Conservation (phyloP, 75 land plant species). For the Adiantum capillusveneris region DNA sequence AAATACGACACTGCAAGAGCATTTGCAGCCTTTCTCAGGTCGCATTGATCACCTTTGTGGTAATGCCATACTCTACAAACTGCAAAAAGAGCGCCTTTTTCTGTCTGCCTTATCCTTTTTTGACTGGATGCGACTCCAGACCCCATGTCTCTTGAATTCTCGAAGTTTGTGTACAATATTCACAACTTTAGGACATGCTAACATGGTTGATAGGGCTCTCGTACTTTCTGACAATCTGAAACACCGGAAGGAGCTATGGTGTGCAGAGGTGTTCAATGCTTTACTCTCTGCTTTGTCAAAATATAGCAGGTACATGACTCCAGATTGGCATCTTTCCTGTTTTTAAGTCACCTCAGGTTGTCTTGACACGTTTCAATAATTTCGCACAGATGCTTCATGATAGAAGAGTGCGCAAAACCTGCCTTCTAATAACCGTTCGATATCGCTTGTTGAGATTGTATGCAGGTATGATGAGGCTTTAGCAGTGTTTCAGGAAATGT, state of each 20-base stretch:
- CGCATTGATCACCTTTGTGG: slow-evolving; percentile 40
- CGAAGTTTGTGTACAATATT: slow-evolving; percentile 49
- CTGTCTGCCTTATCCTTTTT: slow-evolving; percentile 49
- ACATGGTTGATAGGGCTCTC: slow-evolving; percentile 49
- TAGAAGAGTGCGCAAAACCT: no score
- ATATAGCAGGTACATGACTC: slow-evolving; percentile 50
- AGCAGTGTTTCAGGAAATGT: slow-evolving; percentile 48
- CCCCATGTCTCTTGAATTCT: slow-evolving; percentile 51
- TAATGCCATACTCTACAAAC: slow-evolving; percentile 32
- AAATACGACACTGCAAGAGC: slow-evolving; percentile 46
- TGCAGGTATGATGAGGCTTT: slow-evolving; percentile 61
- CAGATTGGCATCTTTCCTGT: no score
- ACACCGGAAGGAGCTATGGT: slow-evolving; percentile 25
- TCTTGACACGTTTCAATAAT: no score
- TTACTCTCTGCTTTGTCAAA: slow-evolving; percentile 50
- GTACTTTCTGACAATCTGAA: slow-evolving; percentile 46
- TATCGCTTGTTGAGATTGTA: no score
- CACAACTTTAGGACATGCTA: slow-evolving; percentile 40
- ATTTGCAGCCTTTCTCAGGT: slow-evolving; percentile 30
- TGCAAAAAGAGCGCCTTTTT: slow-evolving; percentile 39
- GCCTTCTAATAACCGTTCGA: no score
- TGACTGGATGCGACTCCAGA: slow-evolving; percentile 74
- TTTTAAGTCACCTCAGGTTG: no score
- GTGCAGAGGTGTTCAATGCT: slow-evolving; percentile 54
- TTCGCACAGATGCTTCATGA: no score